Evolutionary conservation across 1,284 basidiomycete species (phyloP).

Genomic region (Hortiboletus rubellus): DNA sequence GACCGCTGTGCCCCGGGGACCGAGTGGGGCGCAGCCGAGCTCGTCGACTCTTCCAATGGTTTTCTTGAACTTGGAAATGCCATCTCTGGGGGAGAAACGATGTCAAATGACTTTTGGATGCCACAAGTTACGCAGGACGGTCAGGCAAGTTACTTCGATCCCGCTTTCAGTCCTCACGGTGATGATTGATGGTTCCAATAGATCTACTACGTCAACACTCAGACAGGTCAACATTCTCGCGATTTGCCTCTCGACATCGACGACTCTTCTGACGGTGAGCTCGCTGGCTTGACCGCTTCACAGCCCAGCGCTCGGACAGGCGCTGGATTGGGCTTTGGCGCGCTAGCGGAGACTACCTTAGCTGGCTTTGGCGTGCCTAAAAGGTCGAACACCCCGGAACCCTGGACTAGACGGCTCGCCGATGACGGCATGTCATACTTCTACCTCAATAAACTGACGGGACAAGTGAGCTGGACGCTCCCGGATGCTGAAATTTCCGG

Average conservation of each 20-base stretch:
- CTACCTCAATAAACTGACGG: slow-evolving; percentile 74
- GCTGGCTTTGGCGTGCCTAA: slow-evolving; percentile 61
- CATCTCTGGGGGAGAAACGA: slow-evolving; percentile 33
- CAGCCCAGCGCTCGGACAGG: slow-evolving; percentile 55
- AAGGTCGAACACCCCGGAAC: slow-evolving; percentile 64
- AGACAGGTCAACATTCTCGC: slow-evolving; percentile 83
- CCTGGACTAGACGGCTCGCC: slow-evolving; percentile 77
- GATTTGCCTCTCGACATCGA: slow-evolving; percentile 80
- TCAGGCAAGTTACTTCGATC: slow-evolving; percentile 51
- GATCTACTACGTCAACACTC: slow-evolving; percentile 93
- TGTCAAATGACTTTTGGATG: slow-evolving; percentile 77
- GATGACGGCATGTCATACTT: slow-evolving; percentile 85
- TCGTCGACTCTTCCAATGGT: slow-evolving; percentile 16
- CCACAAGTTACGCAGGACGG: slow-evolving; percentile 71
- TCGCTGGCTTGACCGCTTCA: slow-evolving; percentile 55
- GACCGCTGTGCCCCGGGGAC: slow-evolving; percentile 27
- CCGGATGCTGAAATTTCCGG: slow-evolving; percentile 42
- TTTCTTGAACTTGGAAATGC: slow-evolving; percentile 26
- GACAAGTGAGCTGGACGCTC: slow-evolving; percentile 66
- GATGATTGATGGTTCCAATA: slow-evolving; percentile 35
- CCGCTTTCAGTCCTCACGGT: not conserved
- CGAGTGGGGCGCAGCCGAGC: slow-evolving; percentile 27
- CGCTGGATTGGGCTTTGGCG: slow-evolving; percentile 48
- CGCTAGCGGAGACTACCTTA: slow-evolving; percentile 30
- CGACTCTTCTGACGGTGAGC: slow-evolving; percentile 57